Evolutionary conservation across 2,329 filamentous ascomycete species (phyloP).

Genomic region (Tolypocladium amazonense): DNA sequence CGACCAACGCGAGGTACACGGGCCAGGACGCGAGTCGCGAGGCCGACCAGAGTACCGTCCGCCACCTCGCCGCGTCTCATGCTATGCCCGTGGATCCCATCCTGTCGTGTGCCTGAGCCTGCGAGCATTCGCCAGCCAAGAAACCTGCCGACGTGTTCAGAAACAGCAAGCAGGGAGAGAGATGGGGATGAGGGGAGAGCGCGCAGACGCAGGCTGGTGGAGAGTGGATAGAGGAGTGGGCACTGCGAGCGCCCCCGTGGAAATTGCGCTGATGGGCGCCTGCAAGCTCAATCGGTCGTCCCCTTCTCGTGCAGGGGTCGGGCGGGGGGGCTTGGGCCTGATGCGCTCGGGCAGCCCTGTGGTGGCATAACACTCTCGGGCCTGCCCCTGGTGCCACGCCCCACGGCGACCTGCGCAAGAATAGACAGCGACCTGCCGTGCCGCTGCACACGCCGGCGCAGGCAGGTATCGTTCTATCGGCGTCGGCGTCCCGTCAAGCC

Average conservation of each 20-base stretch:
- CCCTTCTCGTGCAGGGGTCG: background rate
- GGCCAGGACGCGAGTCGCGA: background rate
- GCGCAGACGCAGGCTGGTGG: background rate
- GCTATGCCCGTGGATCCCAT: background rate
- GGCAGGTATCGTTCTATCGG: background rate
- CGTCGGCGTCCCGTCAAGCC: background rate
- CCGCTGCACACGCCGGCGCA: accelerated
- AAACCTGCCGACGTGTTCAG: background rate
- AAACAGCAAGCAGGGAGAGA: background rate
- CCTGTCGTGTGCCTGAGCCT: background rate
- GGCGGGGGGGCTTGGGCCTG: background rate
- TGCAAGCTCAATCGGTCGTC: background rate
- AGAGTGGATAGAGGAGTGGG: background rate
- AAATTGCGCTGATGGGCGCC: background rate
- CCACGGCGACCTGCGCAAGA: background rate
- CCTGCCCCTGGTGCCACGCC: background rate
- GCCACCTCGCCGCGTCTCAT: background rate
- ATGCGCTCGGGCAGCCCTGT: background rate
- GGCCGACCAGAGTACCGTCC: background rate
- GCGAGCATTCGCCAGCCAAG: background rate
- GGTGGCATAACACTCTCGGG: background rate
- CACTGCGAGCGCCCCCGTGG: background rate
- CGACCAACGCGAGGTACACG: background rate
- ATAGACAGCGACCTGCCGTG: background rate
- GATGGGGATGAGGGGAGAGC: background rate